Evolutionary conservation across 345 rosid species (phyloP).

Genomic region (Eucalyptus tenuipes): DNA sequence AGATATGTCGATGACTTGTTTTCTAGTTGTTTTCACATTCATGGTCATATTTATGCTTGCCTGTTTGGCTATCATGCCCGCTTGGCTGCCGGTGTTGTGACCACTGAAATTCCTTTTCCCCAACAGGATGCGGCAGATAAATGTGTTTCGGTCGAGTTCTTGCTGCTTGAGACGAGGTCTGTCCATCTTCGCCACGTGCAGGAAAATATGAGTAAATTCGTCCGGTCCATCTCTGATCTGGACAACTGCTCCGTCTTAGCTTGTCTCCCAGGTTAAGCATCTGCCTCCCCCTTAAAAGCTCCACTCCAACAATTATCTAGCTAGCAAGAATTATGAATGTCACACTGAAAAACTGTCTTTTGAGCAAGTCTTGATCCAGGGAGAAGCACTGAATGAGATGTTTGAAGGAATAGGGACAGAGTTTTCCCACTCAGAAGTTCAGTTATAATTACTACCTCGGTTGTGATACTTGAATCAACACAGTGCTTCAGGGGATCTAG

Average conservation of each 20-base stretch:
- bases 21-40: not conserved
- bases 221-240: slow-evolving; percentile 57
- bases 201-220: slow-evolving; percentile 35
- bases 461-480: not conserved
- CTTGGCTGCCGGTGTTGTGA: not conserved
- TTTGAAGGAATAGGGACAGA: not conserved
- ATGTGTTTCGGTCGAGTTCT: slow-evolving; percentile 66
- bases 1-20: not conserved
- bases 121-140: slow-evolving; percentile 71
- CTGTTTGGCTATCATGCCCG: not conserved
- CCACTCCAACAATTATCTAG: not conserved
- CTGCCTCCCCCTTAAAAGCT: not conserved
- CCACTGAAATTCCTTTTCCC: not conserved
- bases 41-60: not conserved
- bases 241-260: slow-evolving; percentile 68
- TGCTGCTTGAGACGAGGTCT: slow-evolving; percentile 44
- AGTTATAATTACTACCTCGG: not conserved
- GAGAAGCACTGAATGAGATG: not conserved
- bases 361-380: not conserved
- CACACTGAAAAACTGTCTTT: not conserved
- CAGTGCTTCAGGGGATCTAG: not conserved
- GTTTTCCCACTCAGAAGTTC: not conserved
- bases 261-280: slow-evolving; percentile 46
- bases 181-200: slow-evolving; percentile 34
- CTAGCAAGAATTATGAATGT: not conserved